These are phyloP conservation scores for Rhododendron williamsianum DNA, from an alignment of 148 eudicot species.

Conservation along the genomic window DNA sequence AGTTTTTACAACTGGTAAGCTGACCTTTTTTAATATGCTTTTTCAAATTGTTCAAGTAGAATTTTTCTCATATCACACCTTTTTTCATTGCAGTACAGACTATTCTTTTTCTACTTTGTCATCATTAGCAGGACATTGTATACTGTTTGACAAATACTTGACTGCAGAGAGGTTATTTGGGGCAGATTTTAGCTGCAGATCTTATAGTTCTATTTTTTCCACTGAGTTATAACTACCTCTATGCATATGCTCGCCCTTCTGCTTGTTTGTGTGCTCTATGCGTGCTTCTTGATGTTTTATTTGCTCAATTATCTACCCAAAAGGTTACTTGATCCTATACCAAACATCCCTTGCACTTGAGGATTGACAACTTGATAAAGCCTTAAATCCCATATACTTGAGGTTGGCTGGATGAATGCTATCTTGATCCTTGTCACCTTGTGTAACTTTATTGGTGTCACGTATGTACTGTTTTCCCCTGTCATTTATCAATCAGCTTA, in stretches of 20 bases:
- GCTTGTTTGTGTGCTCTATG: not conserved
- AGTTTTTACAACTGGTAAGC: conserved; percentile 49
- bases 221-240: not conserved
- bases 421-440: not conserved
- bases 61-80: not conserved
- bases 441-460: not conserved
- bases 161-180: not conserved
- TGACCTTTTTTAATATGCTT: not conserved
- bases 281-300: not conserved
- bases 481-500: not conserved
- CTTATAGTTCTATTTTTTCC: not conserved
- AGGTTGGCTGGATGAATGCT: not conserved
- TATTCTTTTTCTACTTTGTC: not conserved
- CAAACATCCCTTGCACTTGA: not conserved
- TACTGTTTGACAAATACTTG: not conserved
- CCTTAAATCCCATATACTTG: not conserved
- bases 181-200: not conserved
- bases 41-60: not conserved
- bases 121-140: not conserved
- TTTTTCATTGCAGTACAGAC: not conserved
- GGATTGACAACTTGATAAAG: not conserved
- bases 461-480: not conserved
- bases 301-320: not conserved
- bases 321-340: not conserved
- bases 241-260: not conserved